Percentiles rank a stretch among this genome's conserved stretches.
phyloP scores from a whole-genome alignment of 1,284 basidiomycete species.

The Moesziomyces globuligerus region DNA sequence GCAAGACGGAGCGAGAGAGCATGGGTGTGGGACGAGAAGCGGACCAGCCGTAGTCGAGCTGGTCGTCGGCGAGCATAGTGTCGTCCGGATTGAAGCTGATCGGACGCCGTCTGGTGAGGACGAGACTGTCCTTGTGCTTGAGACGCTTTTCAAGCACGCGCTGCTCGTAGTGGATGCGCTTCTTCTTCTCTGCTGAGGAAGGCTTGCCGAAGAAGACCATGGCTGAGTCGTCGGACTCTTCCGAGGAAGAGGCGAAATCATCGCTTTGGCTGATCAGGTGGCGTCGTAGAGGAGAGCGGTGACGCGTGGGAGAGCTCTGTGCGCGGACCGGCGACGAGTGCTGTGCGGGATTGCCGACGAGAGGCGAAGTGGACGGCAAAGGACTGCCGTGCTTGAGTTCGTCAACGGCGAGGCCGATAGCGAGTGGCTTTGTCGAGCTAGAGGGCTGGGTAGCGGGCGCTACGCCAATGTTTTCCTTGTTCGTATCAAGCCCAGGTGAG shows the following conservation, averaged over 20 bases:
- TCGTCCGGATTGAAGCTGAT: slow-evolving; percentile 50
- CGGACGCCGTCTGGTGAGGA: slow-evolving; percentile 35
- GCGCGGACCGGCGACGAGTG: slow-evolving; percentile 16
- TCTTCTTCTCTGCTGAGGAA: slow-evolving; percentile 44
- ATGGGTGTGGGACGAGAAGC: slow-evolving; percentile 24
- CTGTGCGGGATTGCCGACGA: slow-evolving; percentile 8
- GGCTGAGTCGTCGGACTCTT: slow-evolving; percentile 38
- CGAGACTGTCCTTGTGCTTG: slow-evolving; percentile 49
- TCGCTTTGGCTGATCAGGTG: slow-evolving; percentile 4
- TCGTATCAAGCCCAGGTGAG: slow-evolving; percentile 9
- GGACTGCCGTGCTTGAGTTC: slow-evolving; percentile 8
- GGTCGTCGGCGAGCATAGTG: slow-evolving; percentile 43
- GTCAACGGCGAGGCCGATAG: slow-evolving; percentile 10
- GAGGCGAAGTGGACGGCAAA: slow-evolving; percentile 4
- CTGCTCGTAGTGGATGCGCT: slow-evolving; percentile 46
- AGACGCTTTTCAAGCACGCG: slow-evolving; percentile 41
- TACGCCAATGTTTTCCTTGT: slow-evolving; percentile 24
- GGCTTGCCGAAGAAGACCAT: slow-evolving; percentile 52
- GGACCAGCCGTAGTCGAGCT: slow-evolving; percentile 20
- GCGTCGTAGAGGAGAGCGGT: slow-evolving; percentile 19
- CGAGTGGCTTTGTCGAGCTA: slow-evolving; percentile 29
- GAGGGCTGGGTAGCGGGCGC: slow-evolving; percentile 8
- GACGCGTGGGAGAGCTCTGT: slow-evolving; percentile 17
- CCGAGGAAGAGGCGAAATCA: slow-evolving; percentile 23
- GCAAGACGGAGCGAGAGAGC: not conserved